A percentile compares a stretch with the other conserved stretches of the same genome.
These are phyloP conservation scores for Amphibolis antarctica DNA, from an alignment of 106 monocot species.

Conservation along the genomic window DNA sequence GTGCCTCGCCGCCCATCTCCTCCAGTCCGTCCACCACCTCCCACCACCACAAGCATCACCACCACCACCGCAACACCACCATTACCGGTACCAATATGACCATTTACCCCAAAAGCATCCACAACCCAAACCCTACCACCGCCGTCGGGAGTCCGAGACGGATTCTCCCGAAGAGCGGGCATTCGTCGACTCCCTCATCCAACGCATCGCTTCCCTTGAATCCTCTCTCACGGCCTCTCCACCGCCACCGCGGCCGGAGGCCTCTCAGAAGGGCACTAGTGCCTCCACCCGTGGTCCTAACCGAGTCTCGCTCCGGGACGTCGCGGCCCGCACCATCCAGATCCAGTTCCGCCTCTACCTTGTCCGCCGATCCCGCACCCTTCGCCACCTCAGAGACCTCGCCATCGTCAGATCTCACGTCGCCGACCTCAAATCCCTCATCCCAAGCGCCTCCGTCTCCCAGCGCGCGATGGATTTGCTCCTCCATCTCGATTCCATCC, in stretches of 20 bases:
- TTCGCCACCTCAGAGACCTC: slow-evolving; percentile 57
- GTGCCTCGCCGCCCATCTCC: not conserved
- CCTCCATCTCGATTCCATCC: slow-evolving; percentile 52
- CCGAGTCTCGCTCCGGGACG: slow-evolving; percentile 27
- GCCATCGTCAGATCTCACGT: slow-evolving; percentile 52
- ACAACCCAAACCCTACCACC: too few relatives aligned
- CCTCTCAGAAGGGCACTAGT: not conserved
- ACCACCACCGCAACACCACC: not conserved
- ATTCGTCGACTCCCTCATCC: slow-evolving; percentile 29
- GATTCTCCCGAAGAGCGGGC: not conserved
- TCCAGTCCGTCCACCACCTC: not conserved
- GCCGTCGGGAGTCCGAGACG: not conserved
- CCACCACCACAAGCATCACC: not conserved
- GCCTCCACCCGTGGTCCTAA: not conserved
- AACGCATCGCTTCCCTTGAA: slow-evolving; percentile 22
- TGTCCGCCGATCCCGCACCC: slow-evolving; percentile 53
- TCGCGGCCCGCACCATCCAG: slow-evolving; percentile 73
- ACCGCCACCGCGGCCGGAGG: not conserved
- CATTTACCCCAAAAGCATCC: not conserved
- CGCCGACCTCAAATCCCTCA: slow-evolving; percentile 27
- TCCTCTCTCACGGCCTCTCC: slow-evolving; percentile 13
- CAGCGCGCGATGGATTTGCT: slow-evolving; percentile 44
- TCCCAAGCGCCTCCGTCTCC: slow-evolving; percentile 16
- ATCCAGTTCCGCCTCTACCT: slow-evolving; percentile 51
- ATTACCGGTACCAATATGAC: not conserved